These are phyloP conservation scores for Trypanosoma melophagium DNA, from an alignment of 208 protist genomes.

Conservation along the genomic window DNA sequence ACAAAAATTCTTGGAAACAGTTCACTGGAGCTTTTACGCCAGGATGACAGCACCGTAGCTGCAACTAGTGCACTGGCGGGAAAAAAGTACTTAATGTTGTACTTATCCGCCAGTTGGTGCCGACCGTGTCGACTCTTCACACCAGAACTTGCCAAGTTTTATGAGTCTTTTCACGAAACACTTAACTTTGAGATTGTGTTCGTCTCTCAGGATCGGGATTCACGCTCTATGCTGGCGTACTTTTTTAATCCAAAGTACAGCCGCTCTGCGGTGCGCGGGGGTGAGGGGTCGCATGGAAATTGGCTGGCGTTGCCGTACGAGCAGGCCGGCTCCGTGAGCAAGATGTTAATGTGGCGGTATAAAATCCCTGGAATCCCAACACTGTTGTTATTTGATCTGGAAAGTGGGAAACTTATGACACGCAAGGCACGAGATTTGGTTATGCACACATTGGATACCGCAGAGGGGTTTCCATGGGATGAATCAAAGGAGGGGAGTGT, in stretches of 20 bases:
- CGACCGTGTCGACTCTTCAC: conserved; percentile 82
- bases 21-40: conserved; percentile 34
- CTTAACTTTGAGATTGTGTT: conserved; percentile 72
- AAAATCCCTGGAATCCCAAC: conserved; percentile 41
- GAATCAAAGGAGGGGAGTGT: conserved; percentile 1
- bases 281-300: conserved; percentile 33
- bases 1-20: conserved; percentile 4
- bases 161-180: conserved; percentile 35
- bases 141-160: conserved; percentile 63
- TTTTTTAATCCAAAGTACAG: conserved; percentile 47
- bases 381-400: conserved; percentile 40
- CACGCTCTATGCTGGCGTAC: conserved; percentile 63
- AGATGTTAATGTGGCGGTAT: conserved; percentile 30
- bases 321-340: conserved; percentile 25
- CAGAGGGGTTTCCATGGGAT: conserved; percentile 44
- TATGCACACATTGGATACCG: conserved; percentile 37
- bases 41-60: conserved; percentile 35
- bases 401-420: conserved; percentile 41
- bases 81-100: conserved; percentile 61
- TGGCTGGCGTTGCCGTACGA: conserved; percentile 62
- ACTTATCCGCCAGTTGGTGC: conserved; percentile 87
- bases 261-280: conserved; percentile 49
- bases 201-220: conserved; percentile 55
- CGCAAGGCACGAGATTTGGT: conserved; percentile 31
- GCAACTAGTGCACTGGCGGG: conserved; percentile 34